Evolutionary conservation across 2,329 filamentous ascomycete species (phyloP), one percentile per base, ranked within the genome.

Genomic region (Fusarium pseudoanthophilum): DNA sequence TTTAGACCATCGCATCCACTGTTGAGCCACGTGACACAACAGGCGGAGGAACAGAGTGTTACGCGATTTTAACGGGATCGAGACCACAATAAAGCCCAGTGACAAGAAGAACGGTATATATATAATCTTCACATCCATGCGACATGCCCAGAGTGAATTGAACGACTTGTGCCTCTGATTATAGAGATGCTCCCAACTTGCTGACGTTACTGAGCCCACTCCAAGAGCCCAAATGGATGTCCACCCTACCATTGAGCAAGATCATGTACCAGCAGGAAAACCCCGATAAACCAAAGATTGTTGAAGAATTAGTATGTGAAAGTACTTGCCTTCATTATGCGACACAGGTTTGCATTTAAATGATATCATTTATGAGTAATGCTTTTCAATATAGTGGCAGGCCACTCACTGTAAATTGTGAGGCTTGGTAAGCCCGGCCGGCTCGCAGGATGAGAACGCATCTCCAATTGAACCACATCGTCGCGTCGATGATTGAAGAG

Each of bases 31-130:
- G 5, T 11, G 15, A 51, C 4, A 24, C 20, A 11, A 9, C 11
- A 36, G 30, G 11, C 30, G 7, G 30, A 24, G 48, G 4, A 36
- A 21, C 15, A 36, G 21, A 51, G 8, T 51, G 16, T 36, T 11
- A 16, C 18, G 16, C 20, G 10, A 16, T n/a, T n/a, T 42, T 8
- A n/a, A 16, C 21, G 40, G 14, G 21, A 51, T 36, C 6, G 16
- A 51, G 13, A 36, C 20, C 48, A 51, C 7, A 4, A 20, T 21
- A 2, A n/a, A 49, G 28, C 21, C 20, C 11, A 49, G 11, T 32
- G 2, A 32, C 7, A 32, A 11, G 32, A 16, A 16, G 0, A 7
- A 10, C 7, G 0, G 26, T 10, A 13, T 4, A 13, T 8, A 5
- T 18, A 16, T 8, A 11, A 16, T 51, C 48, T 51, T 0, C 5